Evolutionary conservation across 108 stramenopile genomes (phyloP), one percentile per base, ranked within the genome.

Genomic region (Parmales sp.): DNA sequence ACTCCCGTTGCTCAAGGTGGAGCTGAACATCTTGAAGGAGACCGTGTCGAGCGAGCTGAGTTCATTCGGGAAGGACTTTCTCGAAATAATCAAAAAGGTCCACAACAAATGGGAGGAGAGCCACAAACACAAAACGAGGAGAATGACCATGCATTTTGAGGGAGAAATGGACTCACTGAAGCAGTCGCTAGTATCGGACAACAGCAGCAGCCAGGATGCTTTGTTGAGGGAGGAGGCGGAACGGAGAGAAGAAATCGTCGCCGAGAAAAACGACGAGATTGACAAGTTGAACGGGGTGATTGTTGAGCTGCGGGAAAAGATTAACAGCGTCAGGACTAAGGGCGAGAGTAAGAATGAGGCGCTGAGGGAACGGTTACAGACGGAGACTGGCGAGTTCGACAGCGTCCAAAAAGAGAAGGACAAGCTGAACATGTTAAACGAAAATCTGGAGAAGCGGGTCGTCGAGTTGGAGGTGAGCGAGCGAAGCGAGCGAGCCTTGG

Each of bases 81-180:
- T 34, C 54, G 13, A 60, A 11, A 60, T 60, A 4, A 34, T 60
- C n/a, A 60, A 60, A 16, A 29, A 11, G 31, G 54, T 60, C 54
- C 54, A 60, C 54, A 34, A 60, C 6, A 60, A 60, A 34, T 60
- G 54, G 54, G 54, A 34, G 8, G 54, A 60, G 54, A 60, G 36
- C 31, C 29, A 60, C 54, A 60, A 60, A 34, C 31, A 34, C n/a
- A 34, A 34, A 13, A 60, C 54, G 5, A 11, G 54, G n/a, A 23
- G 54, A 34, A 28, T 60, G 54, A 19, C 29, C 26, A 11, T 19
- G 54, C 54, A 60, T 20, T 60, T 60, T 31, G 54, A 60, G 7
- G 36, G 36, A 34, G 54, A 60, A 34, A 28, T 60, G 29, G 29
- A 34, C 54, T 34, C 29, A 28, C 31, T 60, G 3, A 11, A 20